These are phyloP conservation scores for Cladosporium sp. DNA, from an alignment of 2,329 filamentous ascomycete species.

Conservation along the genomic window DNA sequence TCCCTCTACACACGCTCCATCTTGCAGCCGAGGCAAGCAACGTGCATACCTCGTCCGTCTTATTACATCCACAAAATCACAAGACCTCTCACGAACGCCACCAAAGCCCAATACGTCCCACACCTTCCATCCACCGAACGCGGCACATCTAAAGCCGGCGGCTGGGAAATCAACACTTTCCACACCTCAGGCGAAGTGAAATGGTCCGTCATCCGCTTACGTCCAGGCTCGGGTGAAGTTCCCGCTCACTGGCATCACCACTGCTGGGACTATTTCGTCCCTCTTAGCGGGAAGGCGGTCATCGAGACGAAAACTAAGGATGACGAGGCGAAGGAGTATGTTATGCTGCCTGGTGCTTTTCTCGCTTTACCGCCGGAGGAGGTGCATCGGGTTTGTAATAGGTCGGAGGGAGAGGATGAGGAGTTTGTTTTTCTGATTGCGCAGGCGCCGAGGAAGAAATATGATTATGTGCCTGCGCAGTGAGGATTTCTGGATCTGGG, in stretches of 20 bases:
- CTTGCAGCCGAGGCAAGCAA: no score
- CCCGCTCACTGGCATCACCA: constrained; percentile 13
- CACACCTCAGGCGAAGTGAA: no score
- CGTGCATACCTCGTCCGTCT: no score
- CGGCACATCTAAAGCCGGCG: neutral
- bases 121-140: neutral
- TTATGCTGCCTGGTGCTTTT: constrained; percentile 15
- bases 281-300: constrained; percentile 4
- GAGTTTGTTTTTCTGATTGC: constrained; percentile 17
- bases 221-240: constrained; percentile 12
- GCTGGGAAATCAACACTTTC: no score
- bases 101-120: neutral
- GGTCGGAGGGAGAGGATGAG: constrained; percentile 13
- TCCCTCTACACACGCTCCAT: no score
- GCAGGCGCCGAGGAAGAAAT: constrained; percentile 15
- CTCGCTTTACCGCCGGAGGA: constrained; percentile 15
- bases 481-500: no score
- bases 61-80: no score
- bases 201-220: neutral
- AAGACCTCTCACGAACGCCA: no score
- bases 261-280: constrained; percentile 15
- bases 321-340: constrained; percentile 13
- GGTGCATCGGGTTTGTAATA: no score
- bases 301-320: constrained; percentile 17
- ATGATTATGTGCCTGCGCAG: constrained; percentile 15